These are phyloP conservation scores for Solanum acaule DNA, from an alignment of 257 asterid genomes.

Conservation along the genomic window DNA sequence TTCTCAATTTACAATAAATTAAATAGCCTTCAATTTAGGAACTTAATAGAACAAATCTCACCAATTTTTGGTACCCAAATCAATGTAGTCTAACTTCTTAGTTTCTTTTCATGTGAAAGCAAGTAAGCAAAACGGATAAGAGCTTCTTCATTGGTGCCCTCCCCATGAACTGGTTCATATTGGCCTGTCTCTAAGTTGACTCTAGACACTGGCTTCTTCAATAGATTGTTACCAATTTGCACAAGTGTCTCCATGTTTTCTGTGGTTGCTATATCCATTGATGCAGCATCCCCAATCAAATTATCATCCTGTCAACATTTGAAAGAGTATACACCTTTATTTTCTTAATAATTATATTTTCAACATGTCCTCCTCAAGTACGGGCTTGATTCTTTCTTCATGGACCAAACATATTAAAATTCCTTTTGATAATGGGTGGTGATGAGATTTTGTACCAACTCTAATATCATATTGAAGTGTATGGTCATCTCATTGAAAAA, in stretches of 20 bases:
- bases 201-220: slow-evolving; percentile 47
- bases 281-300: slow-evolving; percentile 39
- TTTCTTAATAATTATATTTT: not conserved
- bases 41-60: not conserved
- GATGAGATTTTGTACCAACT: not conserved
- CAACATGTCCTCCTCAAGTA: not conserved
- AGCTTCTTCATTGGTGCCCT: slow-evolving; percentile 57
- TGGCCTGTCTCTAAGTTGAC: slow-evolving; percentile 57
- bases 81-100: not conserved
- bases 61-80: not conserved
- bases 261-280: slow-evolving; percentile 32
- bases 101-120: slow-evolving; percentile 43
- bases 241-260: slow-evolving; percentile 34
- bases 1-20: not conserved
- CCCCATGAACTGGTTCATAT: slow-evolving; percentile 39
- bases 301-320: slow-evolving; percentile 27
- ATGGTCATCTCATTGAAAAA: not conserved
- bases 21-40: not conserved
- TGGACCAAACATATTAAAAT: not conserved
- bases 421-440: not conserved
- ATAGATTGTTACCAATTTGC: slow-evolving; percentile 34
- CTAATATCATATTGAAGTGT: not conserved
- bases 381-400: not conserved
- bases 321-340: not conserved
- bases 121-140: slow-evolving; percentile 46